Evolutionary conservation across 2,329 filamentous ascomycete species (phyloP).

Genomic region (Hymenoscyphus infarciens): DNA sequence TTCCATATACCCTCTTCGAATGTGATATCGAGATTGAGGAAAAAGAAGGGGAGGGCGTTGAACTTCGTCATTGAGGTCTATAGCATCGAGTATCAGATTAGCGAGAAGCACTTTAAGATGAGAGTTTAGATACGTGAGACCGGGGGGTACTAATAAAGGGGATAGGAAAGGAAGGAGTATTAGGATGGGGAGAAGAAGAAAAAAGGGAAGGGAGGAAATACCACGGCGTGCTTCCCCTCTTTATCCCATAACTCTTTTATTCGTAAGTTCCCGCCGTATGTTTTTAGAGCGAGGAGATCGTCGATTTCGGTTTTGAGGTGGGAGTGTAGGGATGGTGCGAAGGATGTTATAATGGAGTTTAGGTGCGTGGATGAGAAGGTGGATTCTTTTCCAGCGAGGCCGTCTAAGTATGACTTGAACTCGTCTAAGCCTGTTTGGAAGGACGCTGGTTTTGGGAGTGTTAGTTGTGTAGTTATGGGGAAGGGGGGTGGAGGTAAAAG

Average conservation of each 20-base stretch:
- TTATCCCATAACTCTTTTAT: constrained; percentile 24
- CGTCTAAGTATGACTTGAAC: constrained; percentile 12
- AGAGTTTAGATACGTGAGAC: too few species aligned
- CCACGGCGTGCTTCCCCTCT: constrained; percentile 30
- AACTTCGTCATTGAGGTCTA: constrained; percentile 53
- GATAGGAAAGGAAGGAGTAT: too few species aligned
- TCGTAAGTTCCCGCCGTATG: constrained; percentile 28
- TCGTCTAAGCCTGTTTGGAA: constrained; percentile 16
- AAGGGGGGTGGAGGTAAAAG: too few species aligned
- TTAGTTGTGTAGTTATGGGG: too few species aligned
- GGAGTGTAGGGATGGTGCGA: constrained; percentile 26
- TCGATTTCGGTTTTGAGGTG: constrained; percentile 33
- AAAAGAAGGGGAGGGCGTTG: constrained; percentile 58
- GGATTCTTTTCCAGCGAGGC: constrained; percentile 11
- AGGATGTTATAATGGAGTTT: constrained; percentile 31
- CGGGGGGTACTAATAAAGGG: too few species aligned
- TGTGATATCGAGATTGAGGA: constrained; percentile 58
- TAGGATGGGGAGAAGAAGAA: constrained; percentile 28
- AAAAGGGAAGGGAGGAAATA: constrained; percentile 4
- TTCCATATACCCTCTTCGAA: constrained; percentile 58
- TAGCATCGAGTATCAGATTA: not conserved
- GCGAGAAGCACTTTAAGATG: not conserved
- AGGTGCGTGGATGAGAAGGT: constrained; percentile 27
- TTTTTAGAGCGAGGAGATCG: constrained; percentile 25
- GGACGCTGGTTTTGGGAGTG: constrained; percentile 10